Percentiles rank a stretch among this genome's conserved stretches.
Evolutionary conservation across 1,139 yeast species (phyloP).

Genomic region (Kurtzmaniella natalensis): DNA sequence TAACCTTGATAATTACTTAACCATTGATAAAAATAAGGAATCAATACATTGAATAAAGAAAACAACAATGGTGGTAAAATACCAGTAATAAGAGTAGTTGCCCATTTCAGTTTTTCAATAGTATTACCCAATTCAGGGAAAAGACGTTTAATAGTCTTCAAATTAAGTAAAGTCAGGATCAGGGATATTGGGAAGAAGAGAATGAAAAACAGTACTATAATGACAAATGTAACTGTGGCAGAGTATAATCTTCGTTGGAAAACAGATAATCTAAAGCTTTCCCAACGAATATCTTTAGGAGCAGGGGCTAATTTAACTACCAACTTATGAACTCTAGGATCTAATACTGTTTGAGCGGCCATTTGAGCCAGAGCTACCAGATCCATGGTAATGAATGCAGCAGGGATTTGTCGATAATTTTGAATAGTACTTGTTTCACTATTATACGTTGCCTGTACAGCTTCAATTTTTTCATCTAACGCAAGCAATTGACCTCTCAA

Average conservation of each 20-base stretch:
- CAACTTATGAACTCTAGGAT: conserved; percentile 69
- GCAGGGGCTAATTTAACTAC: conserved; percentile 76
- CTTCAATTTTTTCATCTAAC: conserved; percentile 25
- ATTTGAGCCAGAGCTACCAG: conserved; percentile 81
- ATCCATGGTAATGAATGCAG: conserved; percentile 80
- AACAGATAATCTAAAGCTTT: conserved; percentile 59
- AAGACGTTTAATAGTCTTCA: conserved; percentile 64
- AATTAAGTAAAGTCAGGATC: conserved; percentile 65
- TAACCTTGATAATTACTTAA: conserved; percentile 67
- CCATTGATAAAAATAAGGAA: conserved; percentile 68
- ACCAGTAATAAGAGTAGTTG: conserved; percentile 68
- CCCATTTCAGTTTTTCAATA: conserved; percentile 59
- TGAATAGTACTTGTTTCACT: conserved; percentile 20
- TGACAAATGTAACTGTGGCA: conserved; percentile 56
- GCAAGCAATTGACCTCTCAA: conserved; percentile 9
- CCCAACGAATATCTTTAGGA: conserved; percentile 77
- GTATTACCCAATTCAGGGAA: conserved; percentile 71
- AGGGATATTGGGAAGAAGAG: conserved; percentile 71
- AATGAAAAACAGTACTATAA: conserved; percentile 58
- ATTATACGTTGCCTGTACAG: conserved; percentile 30
- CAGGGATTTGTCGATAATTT: conserved; percentile 45
- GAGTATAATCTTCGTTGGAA: conserved; percentile 52
- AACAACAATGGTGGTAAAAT: conserved; percentile 72
- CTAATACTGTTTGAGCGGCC: conserved; percentile 80
- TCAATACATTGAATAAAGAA: conserved; percentile 59